A percentile compares a stretch with the other conserved stretches of the same genome.
phyloP scores from a whole-genome alignment of 2,329 filamentous ascomycete species.

The Clarireedia sp. region DNA sequence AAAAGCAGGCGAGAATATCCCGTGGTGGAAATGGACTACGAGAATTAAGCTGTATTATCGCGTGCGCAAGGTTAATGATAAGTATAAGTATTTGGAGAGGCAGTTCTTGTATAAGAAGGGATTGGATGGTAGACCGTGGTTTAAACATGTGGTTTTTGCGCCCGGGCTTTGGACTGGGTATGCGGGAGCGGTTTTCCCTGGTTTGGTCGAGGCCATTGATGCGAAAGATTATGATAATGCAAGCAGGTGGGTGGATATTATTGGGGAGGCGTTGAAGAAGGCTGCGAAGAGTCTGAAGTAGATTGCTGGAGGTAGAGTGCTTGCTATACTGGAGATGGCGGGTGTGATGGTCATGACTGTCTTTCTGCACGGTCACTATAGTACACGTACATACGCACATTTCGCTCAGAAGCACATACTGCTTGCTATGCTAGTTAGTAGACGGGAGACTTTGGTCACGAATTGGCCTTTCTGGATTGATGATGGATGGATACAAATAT shows the following conservation, averaged over 20 bases:
- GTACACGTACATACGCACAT: no score
- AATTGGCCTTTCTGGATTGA: no score
- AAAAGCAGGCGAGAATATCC: slow-evolving; percentile 47
- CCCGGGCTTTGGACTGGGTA: slow-evolving; percentile 91
- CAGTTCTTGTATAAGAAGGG: slow-evolving; percentile 69
- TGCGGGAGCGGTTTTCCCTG: slow-evolving; percentile 61
- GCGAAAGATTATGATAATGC: slow-evolving; percentile 49
- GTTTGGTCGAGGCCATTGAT: slow-evolving; percentile 56
- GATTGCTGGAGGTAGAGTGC: not conserved
- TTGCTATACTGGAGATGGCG: not conserved
- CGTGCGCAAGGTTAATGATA: slow-evolving; percentile 52
- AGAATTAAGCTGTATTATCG: slow-evolving; percentile 55
- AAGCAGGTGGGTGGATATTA: slow-evolving; percentile 51
- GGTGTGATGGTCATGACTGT: not conserved
- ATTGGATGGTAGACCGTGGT: slow-evolving; percentile 75
- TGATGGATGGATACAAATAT: no score
- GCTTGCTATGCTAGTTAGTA: no score
- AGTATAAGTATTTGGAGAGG: slow-evolving; percentile 79
- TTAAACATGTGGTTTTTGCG: slow-evolving; percentile 91
- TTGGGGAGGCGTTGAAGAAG: slow-evolving; percentile 30
- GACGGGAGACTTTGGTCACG: no score
- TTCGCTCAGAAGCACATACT: no score
- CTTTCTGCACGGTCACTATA: not conserved
- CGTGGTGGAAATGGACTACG: slow-evolving; percentile 73
- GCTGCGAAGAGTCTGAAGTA: not conserved